Percentiles rank a stretch among this genome's conserved stretches.
phyloP scores from a whole-genome alignment of 495 filamentous ascomycete genomes.

The Astrothelium subdiscretum region DNA sequence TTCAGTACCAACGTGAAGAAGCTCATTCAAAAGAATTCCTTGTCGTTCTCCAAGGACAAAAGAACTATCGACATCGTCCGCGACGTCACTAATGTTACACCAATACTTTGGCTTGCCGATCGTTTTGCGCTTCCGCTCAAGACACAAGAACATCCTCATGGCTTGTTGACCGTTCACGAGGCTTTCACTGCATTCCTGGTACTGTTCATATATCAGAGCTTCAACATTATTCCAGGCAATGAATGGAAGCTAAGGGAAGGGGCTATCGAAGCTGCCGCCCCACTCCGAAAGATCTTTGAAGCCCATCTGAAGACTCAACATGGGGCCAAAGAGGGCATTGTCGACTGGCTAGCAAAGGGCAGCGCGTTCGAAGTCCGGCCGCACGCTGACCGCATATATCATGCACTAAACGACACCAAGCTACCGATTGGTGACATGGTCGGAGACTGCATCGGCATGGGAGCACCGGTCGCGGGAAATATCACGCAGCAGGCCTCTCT shows the following conservation, averaged over 20 bases:
- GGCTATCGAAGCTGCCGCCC: constrained; percentile 15
- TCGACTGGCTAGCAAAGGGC: constrained; percentile 19
- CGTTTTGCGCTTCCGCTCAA: constrained; percentile 23
- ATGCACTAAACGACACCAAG: constrained; percentile 13
- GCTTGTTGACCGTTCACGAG: constrained; percentile 14
- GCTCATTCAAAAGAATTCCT: constrained; percentile 27
- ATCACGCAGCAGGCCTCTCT: constrained; percentile 22
- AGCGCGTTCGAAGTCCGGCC: constrained; percentile 31
- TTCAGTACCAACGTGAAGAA: constrained; percentile 24
- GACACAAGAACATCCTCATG: constrained; percentile 14
- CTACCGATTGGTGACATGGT: constrained; percentile 15
- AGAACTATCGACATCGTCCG: constrained; percentile 33
- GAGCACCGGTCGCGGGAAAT: constrained; percentile 19
- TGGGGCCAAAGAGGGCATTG: constrained; percentile 16
- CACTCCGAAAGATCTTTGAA: constrained; percentile 25
- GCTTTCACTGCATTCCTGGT: constrained; percentile 17
- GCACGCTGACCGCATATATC: constrained; percentile 26
- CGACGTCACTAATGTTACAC: constrained; percentile 27
- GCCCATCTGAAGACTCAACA: constrained; percentile 29
- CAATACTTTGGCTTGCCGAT: constrained; percentile 22
- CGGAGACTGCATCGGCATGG: constrained; percentile 22
- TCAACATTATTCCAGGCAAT: constrained; percentile 21
- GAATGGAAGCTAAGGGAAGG: constrained; percentile 25
- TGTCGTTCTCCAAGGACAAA: constrained; percentile 22
- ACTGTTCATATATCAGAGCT: constrained; percentile 22